phyloP scores from a whole-genome alignment of 257 asterid species.

The Solanum lycopersicoides region DNA sequence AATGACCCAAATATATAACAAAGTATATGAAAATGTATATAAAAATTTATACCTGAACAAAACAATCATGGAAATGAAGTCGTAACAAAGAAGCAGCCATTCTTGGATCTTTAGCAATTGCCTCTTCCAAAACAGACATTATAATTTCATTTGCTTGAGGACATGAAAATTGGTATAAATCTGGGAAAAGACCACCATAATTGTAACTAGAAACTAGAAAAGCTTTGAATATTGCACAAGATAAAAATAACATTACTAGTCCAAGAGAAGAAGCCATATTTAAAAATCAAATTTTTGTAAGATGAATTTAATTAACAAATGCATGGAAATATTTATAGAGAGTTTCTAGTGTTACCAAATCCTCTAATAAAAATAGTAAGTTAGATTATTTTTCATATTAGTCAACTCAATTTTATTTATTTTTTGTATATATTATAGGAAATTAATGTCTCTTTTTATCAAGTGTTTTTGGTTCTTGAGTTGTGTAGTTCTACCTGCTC shows the following conservation, averaged over 20 bases:
- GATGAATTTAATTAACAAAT: neutral
- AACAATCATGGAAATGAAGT: neutral
- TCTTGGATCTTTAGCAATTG: conserved; percentile 49
- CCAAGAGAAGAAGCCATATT: conserved; percentile 45
- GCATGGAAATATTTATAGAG: neutral
- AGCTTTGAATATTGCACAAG: conserved; percentile 5
- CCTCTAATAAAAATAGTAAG: conserved; percentile 6
- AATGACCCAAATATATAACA: neutral
- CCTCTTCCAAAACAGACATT: conserved; percentile 57
- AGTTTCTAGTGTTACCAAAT: conserved; percentile 3
- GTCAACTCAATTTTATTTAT: conserved; percentile 1
- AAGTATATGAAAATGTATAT: neutral
- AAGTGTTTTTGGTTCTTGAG: conserved; percentile 15
- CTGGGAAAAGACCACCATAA: conserved; percentile 24
- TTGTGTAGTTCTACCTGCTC: conserved; percentile 43
- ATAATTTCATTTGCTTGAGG: conserved; percentile 69
- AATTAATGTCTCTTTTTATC: neutral
- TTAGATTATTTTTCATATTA: conserved; percentile 6
- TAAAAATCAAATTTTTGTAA: neutral
- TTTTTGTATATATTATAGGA: neutral
- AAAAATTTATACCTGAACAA: conserved; percentile 1
- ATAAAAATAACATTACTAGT: conserved; percentile 12
- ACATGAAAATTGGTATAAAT: conserved; percentile 44
- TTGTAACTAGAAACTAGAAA: conserved; percentile 13
- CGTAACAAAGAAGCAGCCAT: conserved; percentile 12